Evolutionary conservation across 2,329 filamentous ascomycete genomes (phyloP).

Genomic region (Hawksworthiomyces lignivorus): DNA sequence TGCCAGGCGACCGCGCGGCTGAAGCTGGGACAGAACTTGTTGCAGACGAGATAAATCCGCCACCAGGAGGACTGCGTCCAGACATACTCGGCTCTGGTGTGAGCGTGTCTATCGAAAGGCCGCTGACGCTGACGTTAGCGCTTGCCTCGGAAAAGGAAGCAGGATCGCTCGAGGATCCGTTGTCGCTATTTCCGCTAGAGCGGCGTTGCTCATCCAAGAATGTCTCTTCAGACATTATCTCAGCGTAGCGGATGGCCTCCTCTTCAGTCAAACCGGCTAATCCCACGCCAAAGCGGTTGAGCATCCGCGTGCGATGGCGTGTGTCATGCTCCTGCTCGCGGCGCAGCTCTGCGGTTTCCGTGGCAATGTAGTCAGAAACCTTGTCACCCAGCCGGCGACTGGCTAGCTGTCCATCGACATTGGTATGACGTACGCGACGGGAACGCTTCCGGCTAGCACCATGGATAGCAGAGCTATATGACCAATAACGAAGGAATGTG

Average conservation of each 20-base stretch:
- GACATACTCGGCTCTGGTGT: slow-evolving; percentile 49
- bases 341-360: slow-evolving; percentile 75
- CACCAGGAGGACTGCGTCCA: slow-evolving; percentile 28
- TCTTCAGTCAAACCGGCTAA: slow-evolving; percentile 60
- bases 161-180: slow-evolving; percentile 30
- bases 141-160: slow-evolving; percentile 7
- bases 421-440: slow-evolving; percentile 65
- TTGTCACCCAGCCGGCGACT: slow-evolving; percentile 55
- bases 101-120: slow-evolving; percentile 34
- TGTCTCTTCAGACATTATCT: slow-evolving; percentile 57
- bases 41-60: neutral
- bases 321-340: slow-evolving; percentile 59
- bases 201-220: slow-evolving; percentile 52
- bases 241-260: slow-evolving; percentile 56
- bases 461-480: slow-evolving; percentile 71
- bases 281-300: slow-evolving; percentile 76
- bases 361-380: slow-evolving; percentile 73
- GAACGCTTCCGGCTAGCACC: slow-evolving; percentile 72
- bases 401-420: slow-evolving; percentile 42
- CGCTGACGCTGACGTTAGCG: neutral
- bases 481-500: slow-evolving; percentile 84
- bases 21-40: slow-evolving; percentile 10
- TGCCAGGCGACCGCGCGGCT: slow-evolving; percentile 4
- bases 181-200: slow-evolving; percentile 18
- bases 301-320: slow-evolving; percentile 63